phyloP scores from a whole-genome alignment of 371 early-diverging fungal genomes.

The Mucor lusitanicus region DNA sequence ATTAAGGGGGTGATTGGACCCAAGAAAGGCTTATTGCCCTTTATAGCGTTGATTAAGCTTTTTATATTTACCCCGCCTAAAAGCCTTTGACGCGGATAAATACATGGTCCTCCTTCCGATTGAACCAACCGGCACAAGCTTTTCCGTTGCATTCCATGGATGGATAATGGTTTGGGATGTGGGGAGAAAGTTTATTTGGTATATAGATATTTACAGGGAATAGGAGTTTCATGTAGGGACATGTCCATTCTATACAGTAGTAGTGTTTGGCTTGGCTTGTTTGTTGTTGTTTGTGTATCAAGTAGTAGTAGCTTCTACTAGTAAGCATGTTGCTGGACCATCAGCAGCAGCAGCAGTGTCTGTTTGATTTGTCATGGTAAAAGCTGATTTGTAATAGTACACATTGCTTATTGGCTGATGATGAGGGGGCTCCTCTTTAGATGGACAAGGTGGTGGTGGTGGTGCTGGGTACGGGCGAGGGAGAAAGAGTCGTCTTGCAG shows the following conservation, averaged over 20 bases:
- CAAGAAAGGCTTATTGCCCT: background rate
- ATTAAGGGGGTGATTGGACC: background rate
- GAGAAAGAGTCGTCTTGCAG: constrained; percentile 4
- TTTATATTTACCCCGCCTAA: background rate
- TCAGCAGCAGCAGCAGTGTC: too few relatives aligned
- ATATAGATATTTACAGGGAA: background rate
- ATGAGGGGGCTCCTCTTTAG: background rate
- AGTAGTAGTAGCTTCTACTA: too few relatives aligned
- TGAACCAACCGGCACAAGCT: background rate
- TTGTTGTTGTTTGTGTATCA: constrained; percentile 1
- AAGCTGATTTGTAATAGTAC: background rate
- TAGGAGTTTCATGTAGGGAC: background rate
- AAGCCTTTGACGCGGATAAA: background rate
- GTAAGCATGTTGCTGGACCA: too few relatives aligned
- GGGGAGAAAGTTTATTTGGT: background rate
- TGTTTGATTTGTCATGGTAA: background rate
- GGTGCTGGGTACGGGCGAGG: constrained; percentile 8
- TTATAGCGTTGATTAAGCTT: background rate
- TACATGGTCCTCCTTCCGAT: background rate
- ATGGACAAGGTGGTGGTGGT: background rate
- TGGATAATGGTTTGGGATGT: background rate
- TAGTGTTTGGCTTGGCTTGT: background rate
- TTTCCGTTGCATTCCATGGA: background rate
- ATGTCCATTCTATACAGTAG: background rate
- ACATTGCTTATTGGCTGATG: background rate